phyloP scores from a whole-genome alignment of 176 grass and related monocot genomes.

The Aechmea fasciata region DNA sequence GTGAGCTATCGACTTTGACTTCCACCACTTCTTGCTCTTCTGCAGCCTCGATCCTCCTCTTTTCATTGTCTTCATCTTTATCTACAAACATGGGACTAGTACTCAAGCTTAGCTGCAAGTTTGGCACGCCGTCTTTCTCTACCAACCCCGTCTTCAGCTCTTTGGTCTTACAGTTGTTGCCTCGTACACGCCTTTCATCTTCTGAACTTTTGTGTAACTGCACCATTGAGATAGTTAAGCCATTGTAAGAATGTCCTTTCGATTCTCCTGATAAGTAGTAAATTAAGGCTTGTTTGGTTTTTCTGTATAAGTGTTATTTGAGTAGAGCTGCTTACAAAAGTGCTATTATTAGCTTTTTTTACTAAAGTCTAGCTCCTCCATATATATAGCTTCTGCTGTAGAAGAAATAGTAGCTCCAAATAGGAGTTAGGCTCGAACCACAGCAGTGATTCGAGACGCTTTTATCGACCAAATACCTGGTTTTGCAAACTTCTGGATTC shows the following conservation, averaged over 20 bases:
- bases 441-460: no score
- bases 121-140: constrained; percentile 14
- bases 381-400: no score
- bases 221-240: background rate
- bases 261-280: background rate
- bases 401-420: no score
- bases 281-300: background rate
- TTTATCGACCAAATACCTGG: no score
- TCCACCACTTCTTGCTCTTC: constrained; percentile 11
- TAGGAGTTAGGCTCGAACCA: no score
- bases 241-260: no score
- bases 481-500: no score
- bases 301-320: background rate
- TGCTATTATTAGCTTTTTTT: no score
- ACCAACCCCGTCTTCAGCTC: constrained; percentile 22
- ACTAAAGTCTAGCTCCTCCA: no score
- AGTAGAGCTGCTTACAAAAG: background rate
- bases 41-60: constrained; percentile 18
- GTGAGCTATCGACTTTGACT: constrained; percentile 18
- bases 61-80: constrained; percentile 4
- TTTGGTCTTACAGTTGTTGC: background rate
- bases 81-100: constrained; percentile 28
- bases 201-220: background rate
- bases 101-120: constrained; percentile 63
- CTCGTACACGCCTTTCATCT: background rate